Evolutionary conservation across 1,284 basidiomycete genomes (phyloP), one percentile per base, ranked within the genome.

Genomic region (Tranzscheliella williamsii): DNA sequence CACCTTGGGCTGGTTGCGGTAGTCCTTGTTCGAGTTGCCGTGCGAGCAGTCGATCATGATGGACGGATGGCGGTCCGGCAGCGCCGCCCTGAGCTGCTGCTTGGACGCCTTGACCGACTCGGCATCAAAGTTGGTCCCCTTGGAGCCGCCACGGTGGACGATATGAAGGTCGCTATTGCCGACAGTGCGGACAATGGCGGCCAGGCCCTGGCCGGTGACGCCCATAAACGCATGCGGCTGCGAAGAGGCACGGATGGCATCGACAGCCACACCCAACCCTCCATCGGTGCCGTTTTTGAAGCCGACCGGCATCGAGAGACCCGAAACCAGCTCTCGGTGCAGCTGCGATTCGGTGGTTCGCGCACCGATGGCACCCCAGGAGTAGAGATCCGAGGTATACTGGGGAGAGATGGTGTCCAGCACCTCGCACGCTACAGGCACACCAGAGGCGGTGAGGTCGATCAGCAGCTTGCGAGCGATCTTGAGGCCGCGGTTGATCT

Each of bases 201-300:
- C 92, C 47, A 96, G 85, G 36, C 84, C 76, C 39, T 73, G 69
- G 26, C 53, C 50, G n/a, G 69, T 76, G 26, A 78, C 73, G 39
- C 74, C 74, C 68, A 78, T 75, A 49, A 78, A 78, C 24, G 73
- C 66, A 45, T 78, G 76, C 11, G 35, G 35, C 27, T 61, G 42
- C 9, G 67, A 69, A 8, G 67, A 69, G 29, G 74, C 69, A 18
- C 67, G 64, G 47, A 78, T 78, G 31, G 75, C 76, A 34, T 78
- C 76, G 20, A 78, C 69, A 15, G 76, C 76, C 8, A 78, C 76
- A 39, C 67, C 62, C 29, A 78, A 56, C 16, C 87, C 88, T 40
- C 94, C 94, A 78, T 97, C 93, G 5, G 94, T 97, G 43, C 93
- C 93, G 79, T 98, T 98, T 81, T 98, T 98, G 87, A 98, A 98